Conservation (phyloP, 2,329 filamentous ascomycete genomes). For the Nothophoma quercina region DNA sequence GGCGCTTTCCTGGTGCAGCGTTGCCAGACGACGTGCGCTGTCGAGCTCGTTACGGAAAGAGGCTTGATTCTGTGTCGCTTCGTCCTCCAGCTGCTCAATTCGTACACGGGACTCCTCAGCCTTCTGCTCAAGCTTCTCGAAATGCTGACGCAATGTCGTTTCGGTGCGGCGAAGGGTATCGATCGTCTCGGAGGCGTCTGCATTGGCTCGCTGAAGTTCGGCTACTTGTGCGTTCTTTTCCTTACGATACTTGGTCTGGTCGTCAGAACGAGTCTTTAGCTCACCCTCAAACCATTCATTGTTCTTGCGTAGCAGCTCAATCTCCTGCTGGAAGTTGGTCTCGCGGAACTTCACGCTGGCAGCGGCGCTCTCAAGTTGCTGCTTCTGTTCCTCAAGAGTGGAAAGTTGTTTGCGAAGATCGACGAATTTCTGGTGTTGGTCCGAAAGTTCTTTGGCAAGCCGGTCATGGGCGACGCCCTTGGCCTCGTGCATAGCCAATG, state of each 20-base stretch:
- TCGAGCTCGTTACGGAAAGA: conserved; percentile 88
- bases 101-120: conserved; percentile 83
- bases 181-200: conserved; percentile 79
- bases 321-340: conserved; percentile 86
- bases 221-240: conserved; percentile 91
- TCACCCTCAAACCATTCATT: conserved; percentile 94
- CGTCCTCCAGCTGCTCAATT: conserved; percentile 85
- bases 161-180: conserved; percentile 83
- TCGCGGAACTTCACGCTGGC: conserved; percentile 89
- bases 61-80: conserved; percentile 81
- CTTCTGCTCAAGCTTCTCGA: conserved; percentile 85
- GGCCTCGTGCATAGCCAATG: conserved; percentile 84
- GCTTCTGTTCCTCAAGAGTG: conserved; percentile 80
- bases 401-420: conserved; percentile 84
- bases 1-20: conserved; percentile 80
- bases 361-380: conserved; percentile 79
- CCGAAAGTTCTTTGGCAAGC: conserved; percentile 83
- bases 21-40: conserved; percentile 78
- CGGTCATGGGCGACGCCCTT: conserved; percentile 88
- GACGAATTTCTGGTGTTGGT: conserved; percentile 87
- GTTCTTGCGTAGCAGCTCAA: conserved; percentile 86
- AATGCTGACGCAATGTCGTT: conserved; percentile 77
- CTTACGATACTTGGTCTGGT: conserved; percentile 89
- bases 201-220: conserved; percentile 85
- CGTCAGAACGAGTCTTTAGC: conserved; percentile 85